Evolutionary conservation across 768 basidiomycete genomes (phyloP).

Genomic region (Trametes gibbosa): DNA sequence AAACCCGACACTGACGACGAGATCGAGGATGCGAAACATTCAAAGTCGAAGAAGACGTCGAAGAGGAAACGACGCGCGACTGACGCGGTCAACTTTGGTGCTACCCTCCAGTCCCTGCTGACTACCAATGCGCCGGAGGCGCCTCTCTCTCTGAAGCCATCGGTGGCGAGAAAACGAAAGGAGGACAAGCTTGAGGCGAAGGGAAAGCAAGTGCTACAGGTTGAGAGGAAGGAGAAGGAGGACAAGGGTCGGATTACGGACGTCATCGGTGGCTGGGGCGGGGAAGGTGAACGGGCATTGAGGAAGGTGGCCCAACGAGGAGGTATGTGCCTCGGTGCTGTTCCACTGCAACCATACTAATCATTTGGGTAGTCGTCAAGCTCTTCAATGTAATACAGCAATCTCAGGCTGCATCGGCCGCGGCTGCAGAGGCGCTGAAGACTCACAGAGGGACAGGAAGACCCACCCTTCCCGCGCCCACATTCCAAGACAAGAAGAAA

Average conservation of each 20-base stretch:
- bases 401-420: slow-evolving; percentile 58
- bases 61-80: slow-evolving; percentile 86
- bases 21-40: slow-evolving; percentile 48
- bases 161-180: slow-evolving; percentile 61
- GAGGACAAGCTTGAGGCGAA: slow-evolving; percentile 73
- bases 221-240: slow-evolving; percentile 72
- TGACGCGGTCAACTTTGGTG: slow-evolving; percentile 69
- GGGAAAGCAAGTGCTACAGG: slow-evolving; percentile 68
- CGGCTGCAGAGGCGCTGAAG: slow-evolving; percentile 56
- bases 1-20: slow-evolving; percentile 60
- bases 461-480: slow-evolving; percentile 66
- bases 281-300: slow-evolving; percentile 70
- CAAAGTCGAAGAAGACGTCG: slow-evolving; percentile 75
- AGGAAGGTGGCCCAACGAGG: slow-evolving; percentile 85
- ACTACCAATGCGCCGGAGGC: slow-evolving; percentile 68
- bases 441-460: slow-evolving; percentile 68
- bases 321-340: slow-evolving; percentile 44
- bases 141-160: slow-evolving; percentile 79
- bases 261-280: slow-evolving; percentile 88
- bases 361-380: slow-evolving; percentile 63
- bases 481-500: slow-evolving; percentile 47
- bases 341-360: not conserved
- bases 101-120: slow-evolving; percentile 69
- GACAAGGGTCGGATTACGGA: slow-evolving; percentile 65
- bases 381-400: slow-evolving; percentile 86